Evolutionary conservation across 495 filamentous ascomycete species (phyloP).

Genomic region (Aspergillus bridgeri): DNA sequence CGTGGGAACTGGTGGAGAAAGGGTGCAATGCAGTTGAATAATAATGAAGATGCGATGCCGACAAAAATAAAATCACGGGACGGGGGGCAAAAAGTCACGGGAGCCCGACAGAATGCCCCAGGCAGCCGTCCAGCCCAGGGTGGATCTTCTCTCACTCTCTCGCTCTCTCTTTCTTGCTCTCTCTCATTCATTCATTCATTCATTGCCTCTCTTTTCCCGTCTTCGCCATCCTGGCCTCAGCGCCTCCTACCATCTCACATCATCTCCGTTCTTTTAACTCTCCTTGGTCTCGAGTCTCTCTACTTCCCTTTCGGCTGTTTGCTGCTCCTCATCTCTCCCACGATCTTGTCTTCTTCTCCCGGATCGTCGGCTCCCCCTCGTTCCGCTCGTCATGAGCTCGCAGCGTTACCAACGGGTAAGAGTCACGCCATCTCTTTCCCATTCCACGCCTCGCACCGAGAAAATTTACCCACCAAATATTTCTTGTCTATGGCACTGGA

Average conservation of each 20-base stretch:
- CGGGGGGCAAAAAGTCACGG: not conserved
- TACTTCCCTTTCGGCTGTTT: not conserved
- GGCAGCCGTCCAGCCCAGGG: conserved; percentile 6
- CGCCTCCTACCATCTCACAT: conserved; percentile 18
- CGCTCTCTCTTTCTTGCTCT: conserved; percentile 4
- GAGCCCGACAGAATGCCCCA: conserved; percentile 5
- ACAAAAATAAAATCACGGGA: conserved; percentile 19
- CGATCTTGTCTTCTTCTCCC: conserved; percentile 13
- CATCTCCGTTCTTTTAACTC: conserved; percentile 12
- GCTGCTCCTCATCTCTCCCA: not conserved
- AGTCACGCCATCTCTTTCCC: conserved; percentile 5
- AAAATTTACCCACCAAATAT: not conserved
- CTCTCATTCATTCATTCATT: conserved; percentile 1
- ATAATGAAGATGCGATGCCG: conserved; percentile 6
- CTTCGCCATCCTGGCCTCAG: conserved; percentile 4
- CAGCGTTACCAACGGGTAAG: conserved; percentile 85
- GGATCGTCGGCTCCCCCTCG: conserved; percentile 18
- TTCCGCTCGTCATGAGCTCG: conserved; percentile 64
- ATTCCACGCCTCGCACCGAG: not conserved
- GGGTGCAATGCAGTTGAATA: not conserved
- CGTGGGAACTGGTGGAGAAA: not conserved
- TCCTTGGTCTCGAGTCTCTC: conserved; percentile 8
- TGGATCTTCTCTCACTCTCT: conserved; percentile 6
- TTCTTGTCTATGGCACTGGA: not conserved
- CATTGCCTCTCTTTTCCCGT: conserved; percentile 13